Evolutionary conservation across 495 filamentous ascomycete species (phyloP).

Genomic region (Aspergillus egyptiacus): DNA sequence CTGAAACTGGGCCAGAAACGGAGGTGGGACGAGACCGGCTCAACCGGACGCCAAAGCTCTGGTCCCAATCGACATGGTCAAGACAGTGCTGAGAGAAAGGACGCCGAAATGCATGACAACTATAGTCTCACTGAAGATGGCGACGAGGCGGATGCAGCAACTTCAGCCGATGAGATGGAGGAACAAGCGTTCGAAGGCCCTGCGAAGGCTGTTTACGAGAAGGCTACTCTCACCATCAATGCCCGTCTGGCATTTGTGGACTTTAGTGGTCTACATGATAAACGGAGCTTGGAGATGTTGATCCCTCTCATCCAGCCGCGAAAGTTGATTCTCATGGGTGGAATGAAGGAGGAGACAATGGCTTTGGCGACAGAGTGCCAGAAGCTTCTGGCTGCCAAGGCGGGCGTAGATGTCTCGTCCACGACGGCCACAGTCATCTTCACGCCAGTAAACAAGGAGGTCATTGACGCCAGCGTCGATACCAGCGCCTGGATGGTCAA

Average conservation of each 20-base stretch:
- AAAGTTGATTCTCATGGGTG: constrained; percentile 85
- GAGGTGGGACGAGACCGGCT: constrained; percentile 73
- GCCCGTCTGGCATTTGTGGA: constrained; percentile 81
- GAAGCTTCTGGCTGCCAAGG: constrained; percentile 57
- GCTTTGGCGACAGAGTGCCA: constrained; percentile 74
- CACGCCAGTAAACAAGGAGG: constrained; percentile 64
- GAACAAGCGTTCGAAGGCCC: constrained; percentile 56
- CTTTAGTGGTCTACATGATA: constrained; percentile 87
- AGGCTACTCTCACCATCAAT: constrained; percentile 56
- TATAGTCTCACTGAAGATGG: constrained; percentile 34
- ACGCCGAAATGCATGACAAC: constrained; percentile 38
- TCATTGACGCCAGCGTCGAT: constrained; percentile 87
- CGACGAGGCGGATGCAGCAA: constrained; percentile 43
- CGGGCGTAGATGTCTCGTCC: constrained; percentile 34
- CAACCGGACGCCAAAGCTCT: constrained; percentile 33
- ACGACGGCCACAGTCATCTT: constrained; percentile 59
- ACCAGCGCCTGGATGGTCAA: constrained; percentile 97
- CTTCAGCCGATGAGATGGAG: constrained; percentile 44
- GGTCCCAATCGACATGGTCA: constrained; percentile 45
- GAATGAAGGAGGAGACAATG: constrained; percentile 68
- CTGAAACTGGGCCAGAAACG: constrained; percentile 84
- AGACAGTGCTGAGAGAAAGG: constrained; percentile 39
- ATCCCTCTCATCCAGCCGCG: constrained; percentile 90
- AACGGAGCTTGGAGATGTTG: constrained; percentile 86
- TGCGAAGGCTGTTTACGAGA: constrained; percentile 61